Evolutionary conservation across 257 asterid genomes (phyloP).

Genomic region (Solanum etuberosum): DNA sequence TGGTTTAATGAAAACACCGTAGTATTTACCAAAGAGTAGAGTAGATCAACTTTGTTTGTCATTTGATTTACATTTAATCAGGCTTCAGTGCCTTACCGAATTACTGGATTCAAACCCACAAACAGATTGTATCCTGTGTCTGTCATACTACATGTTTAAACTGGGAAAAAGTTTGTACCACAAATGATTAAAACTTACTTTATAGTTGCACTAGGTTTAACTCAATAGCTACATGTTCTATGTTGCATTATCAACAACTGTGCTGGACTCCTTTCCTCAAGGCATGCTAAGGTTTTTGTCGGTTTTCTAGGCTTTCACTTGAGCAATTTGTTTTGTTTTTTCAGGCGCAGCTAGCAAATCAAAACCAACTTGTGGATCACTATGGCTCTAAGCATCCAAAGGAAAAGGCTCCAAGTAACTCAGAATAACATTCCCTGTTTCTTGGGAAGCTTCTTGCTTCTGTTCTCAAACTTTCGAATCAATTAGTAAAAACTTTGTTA

Average conservation of each 20-base stretch:
- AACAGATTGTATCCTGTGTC: not conserved
- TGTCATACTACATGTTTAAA: not conserved
- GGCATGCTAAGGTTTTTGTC: not conserved
- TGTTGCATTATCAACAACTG: not conserved
- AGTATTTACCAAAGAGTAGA: not conserved
- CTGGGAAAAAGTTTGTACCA: not conserved
- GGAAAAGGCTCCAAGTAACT: conserved; percentile 75
- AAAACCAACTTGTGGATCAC: conserved; percentile 81
- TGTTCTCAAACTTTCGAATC: not conserved
- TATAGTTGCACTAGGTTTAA: not conserved
- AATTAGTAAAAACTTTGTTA: not conserved
- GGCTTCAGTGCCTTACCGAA: not conserved
- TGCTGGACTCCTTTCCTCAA: not conserved
- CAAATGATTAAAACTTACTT: not conserved
- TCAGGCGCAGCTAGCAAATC: conserved; percentile 79
- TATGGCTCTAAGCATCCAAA: conserved; percentile 90
- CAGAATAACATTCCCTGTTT: conserved; percentile 26
- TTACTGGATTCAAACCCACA: not conserved
- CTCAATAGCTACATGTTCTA: not conserved
- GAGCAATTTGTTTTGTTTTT: not conserved
- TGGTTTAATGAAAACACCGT: not conserved
- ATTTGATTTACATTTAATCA: not conserved
- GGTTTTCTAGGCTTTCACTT: not conserved
- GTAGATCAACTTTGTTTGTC: not conserved
- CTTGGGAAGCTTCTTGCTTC: not conserved